These are phyloP conservation scores for Tillandsia leiboldiana DNA, from an alignment of 176 grass and related monocot species.

Conservation along the genomic window DNA sequence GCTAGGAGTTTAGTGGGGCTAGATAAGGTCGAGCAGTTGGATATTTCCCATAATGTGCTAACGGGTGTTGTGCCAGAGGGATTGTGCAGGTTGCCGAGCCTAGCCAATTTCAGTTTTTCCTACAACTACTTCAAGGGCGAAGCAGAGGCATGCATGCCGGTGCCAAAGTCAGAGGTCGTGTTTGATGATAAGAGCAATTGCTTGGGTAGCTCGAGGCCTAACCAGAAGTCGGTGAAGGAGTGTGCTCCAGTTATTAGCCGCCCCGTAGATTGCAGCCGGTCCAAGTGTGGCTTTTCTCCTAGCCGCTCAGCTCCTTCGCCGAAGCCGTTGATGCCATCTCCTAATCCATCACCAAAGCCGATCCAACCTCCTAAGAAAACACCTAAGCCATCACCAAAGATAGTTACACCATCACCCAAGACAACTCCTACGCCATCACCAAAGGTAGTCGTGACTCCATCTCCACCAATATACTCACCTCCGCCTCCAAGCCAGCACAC, in stretches of 20 bases:
- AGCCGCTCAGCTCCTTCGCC: background rate
- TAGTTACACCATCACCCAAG: background rate
- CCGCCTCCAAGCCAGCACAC: background rate
- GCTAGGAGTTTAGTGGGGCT: conserved; percentile 26
- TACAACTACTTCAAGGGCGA: conserved; percentile 37
- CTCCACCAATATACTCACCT: background rate
- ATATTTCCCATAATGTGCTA: conserved; percentile 33
- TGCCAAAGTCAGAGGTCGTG: conserved; percentile 1
- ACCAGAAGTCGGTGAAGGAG: conserved; percentile 38
- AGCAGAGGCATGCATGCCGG: conserved; percentile 14
- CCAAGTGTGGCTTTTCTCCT: conserved; percentile 7
- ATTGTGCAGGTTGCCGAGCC: conserved; percentile 25
- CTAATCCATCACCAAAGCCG: background rate
- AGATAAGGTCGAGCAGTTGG: conserved; percentile 14
- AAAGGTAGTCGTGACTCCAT: background rate
- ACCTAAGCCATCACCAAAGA: background rate
- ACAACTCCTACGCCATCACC: background rate
- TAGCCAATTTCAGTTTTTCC: conserved; percentile 30
- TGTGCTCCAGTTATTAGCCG: conserved; percentile 31
- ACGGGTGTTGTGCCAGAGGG: conserved; percentile 16
- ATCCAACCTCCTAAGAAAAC: background rate
- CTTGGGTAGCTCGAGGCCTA: conserved; percentile 18
- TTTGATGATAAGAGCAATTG: conserved; percentile 34
- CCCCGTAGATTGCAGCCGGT: conserved; percentile 41
- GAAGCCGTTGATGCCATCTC: background rate